Evolutionary conservation across 805 yeast species (phyloP), one percentile per base, ranked within the genome.

Genomic region (Candida lessepsii): DNA sequence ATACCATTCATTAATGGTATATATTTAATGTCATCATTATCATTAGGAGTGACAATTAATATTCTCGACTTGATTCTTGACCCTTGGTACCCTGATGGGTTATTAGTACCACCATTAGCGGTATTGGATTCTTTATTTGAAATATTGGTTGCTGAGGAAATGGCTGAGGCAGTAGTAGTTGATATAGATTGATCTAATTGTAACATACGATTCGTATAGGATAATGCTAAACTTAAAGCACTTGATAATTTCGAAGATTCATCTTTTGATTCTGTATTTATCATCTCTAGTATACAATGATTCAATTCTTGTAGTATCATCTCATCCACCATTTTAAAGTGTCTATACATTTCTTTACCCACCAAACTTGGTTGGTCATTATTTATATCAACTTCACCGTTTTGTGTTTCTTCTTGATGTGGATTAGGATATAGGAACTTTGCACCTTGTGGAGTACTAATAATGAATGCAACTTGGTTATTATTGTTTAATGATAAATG

Each of bases 1-100:
- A 93, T 91, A 44, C 93, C 76, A 61, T 93, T 93, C 98, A 93
- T 93, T 31, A 88, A 81, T 4, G 97, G 86, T 31, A 91, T 86
- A 59, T 93, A 95, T 42, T 86, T 87, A 38, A 87, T 69, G 4
- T 88, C 79, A 41, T 79, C 81, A 51, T 87, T 89, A 46, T 80
- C 87, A 48, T 83, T 79, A 18, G 88, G 73, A 0, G 96, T 81
- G 36, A 83, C 81, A 42, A 85, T 59, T 31, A 73, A 53, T 5
- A 69, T 58, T 28, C 75, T 57, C 7, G 71, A 54, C 44, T 53
- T 60, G 58, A 63, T 60, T 29, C 44, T 27, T 10, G 47, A 29
- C 4, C 62, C 53, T 11, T 56, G 42, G 25, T 47, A 44, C 11
- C 52, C 43, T 14, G 54, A 39, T 11, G 48, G 19, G 5, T 48